phyloP scores from a whole-genome alignment of 1,284 basidiomycete genomes.

The Puccinia horiana region DNA sequence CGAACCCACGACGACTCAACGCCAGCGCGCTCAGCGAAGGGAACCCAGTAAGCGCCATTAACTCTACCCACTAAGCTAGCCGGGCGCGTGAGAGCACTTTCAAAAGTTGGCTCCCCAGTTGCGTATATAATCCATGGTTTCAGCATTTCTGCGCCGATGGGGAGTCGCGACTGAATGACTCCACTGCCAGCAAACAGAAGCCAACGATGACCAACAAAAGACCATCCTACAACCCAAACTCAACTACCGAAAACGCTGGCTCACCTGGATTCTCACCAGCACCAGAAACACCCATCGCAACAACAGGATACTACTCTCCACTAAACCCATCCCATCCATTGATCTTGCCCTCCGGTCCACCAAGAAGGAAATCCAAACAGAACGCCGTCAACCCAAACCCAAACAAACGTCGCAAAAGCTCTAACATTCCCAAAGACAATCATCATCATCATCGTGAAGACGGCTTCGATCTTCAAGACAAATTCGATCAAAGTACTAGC shows the following conservation, averaged over 20 bases:
- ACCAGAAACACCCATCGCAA: slow-evolving; percentile 10
- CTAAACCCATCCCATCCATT: slow-evolving; percentile 14
- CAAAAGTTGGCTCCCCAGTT: no score
- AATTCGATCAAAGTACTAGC: not conserved
- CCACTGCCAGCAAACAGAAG: not conserved
- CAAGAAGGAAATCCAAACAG: slow-evolving; percentile 22
- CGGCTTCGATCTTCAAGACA: not conserved
- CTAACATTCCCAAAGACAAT: not conserved
- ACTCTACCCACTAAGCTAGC: slow-evolving; percentile 23
- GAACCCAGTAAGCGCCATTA: not conserved
- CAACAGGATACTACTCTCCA: not conserved
- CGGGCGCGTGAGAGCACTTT: not conserved
- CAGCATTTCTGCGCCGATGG: no score
- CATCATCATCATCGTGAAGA: not conserved
- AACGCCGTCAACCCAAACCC: not conserved
- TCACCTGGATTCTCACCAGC: slow-evolving; percentile 35
- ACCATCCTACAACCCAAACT: not conserved
- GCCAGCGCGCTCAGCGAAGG: slow-evolving; percentile 41
- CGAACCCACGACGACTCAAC: no score
- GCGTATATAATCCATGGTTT: not conserved
- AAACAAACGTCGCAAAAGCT: slow-evolving; percentile 32
- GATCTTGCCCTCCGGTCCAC: not conserved
- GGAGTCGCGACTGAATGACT: no score
- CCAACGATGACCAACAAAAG: slow-evolving; percentile 5
- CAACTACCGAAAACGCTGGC: not conserved